Percentiles rank a stretch among this genome's conserved stretches.
These are phyloP conservation scores for Tylopilus subfusipes DNA, from an alignment of 768 basidiomycete species.

Conservation along the genomic window DNA sequence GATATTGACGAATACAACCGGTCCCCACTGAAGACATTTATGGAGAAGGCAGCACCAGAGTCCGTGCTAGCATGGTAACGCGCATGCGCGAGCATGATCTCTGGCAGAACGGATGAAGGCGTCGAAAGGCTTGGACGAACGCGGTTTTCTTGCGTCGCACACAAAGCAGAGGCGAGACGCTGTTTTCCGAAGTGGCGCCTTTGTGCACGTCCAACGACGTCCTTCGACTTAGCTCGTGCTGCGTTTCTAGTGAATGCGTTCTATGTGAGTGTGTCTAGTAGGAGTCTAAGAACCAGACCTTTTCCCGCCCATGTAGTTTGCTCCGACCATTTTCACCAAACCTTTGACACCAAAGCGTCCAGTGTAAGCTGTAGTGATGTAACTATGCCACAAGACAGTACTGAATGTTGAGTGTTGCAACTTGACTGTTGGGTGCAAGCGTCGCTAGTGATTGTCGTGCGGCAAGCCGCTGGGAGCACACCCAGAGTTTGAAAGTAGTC, in stretches of 20 bases:
- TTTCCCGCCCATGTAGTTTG: conserved; percentile 77
- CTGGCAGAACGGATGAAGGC: conserved; percentile 14
- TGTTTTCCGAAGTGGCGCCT: conserved; percentile 60
- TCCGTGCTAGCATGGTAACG: conserved; percentile 3
- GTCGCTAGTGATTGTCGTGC: background rate
- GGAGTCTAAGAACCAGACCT: conserved; percentile 38
- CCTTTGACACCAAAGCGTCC: background rate
- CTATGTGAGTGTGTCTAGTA: background rate
- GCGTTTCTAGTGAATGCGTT: conserved; percentile 44
- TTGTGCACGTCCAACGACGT: conserved; percentile 51
- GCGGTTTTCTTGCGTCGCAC: conserved; percentile 9
- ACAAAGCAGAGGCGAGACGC: conserved; percentile 48
- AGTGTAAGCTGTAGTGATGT: background rate
- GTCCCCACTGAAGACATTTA: background rate
- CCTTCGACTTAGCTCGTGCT: conserved; percentile 55
- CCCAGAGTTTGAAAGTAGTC: too few relatives aligned
- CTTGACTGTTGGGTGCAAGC: background rate
- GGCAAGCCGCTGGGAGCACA: too few relatives aligned
- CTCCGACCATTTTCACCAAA: conserved; percentile 49
- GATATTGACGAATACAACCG: conserved; percentile 1
- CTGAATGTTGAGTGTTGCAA: background rate
- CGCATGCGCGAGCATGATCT: conserved; percentile 28
- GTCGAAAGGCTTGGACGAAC: background rate
- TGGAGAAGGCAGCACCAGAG: background rate
- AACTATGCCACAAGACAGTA: background rate